Percentiles rank a stretch among this genome's conserved stretches.
These are phyloP conservation scores for Microbotryum silenes-acaulis DNA, from an alignment of 1,284 basidiomycete species.

Conservation along the genomic window DNA sequence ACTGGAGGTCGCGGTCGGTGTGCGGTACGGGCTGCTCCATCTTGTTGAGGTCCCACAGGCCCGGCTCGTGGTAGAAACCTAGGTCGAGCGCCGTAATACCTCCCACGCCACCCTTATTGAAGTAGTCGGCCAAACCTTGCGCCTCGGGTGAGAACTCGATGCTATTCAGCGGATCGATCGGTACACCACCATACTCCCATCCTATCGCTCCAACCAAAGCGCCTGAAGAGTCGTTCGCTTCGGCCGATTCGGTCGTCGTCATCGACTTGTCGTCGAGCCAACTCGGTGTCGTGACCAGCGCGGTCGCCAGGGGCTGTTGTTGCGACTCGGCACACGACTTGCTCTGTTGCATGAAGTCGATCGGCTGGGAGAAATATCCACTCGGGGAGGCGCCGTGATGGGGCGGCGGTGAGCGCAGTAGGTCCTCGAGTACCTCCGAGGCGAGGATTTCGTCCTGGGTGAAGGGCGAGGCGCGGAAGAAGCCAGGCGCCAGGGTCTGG, in stretches of 20 bases:
- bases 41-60: conserved; percentile 11
- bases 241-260: neutral
- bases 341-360: neutral
- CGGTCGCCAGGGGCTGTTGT: neutral
- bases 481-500: conserved; percentile 1
- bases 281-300: neutral
- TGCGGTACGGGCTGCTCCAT: neutral
- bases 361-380: neutral
- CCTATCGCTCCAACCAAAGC: neutral
- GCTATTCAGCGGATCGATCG: conserved; percentile 1
- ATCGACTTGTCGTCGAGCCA: conserved; percentile 2
- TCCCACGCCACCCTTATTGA: conserved; percentile 30
- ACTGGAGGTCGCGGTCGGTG: conserved; percentile 9
- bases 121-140: conserved; percentile 20
- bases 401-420: conserved; percentile 9
- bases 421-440: conserved; percentile 24
- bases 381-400: neutral
- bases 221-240: neutral
- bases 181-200: neutral
- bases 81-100: conserved; percentile 30
- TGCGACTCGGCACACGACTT: neutral
- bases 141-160: conserved; percentile 26
- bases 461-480: conserved; percentile 14
- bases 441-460: conserved; percentile 31
- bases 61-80: conserved; percentile 24